These are phyloP conservation scores for Solanum sparsipilum DNA, from an alignment of 257 asterid species.

Conservation along the genomic window DNA sequence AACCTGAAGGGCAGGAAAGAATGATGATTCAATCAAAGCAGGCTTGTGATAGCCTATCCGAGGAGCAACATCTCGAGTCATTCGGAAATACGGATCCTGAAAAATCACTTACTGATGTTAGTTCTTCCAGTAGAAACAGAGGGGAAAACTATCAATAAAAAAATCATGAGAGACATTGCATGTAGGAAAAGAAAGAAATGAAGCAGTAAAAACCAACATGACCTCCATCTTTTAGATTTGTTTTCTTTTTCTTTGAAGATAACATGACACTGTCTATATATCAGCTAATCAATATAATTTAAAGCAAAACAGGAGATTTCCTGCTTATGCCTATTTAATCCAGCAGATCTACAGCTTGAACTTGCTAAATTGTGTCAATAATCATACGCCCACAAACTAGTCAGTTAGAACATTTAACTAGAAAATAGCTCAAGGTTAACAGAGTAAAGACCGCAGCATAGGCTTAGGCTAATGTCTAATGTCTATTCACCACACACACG, in stretches of 20 bases:
- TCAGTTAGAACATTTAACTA: neutral
- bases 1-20: conserved; percentile 99
- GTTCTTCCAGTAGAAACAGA: neutral
- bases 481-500: neutral
- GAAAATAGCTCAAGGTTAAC: neutral
- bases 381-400: neutral
- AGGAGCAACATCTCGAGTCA: conserved; percentile 99
- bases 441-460: neutral
- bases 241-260: neutral
- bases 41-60: conserved; percentile 86
- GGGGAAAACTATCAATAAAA: neutral
- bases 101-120: neutral
- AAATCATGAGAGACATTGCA: neutral
- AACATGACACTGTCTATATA: neutral
- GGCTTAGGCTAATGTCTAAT: neutral
- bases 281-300: neutral
- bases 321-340: neutral
- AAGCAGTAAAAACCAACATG: neutral
- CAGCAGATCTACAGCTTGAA: neutral
- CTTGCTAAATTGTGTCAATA: neutral
- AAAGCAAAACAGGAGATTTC: neutral
- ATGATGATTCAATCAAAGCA: conserved; percentile 81
- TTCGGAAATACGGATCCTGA: conserved; percentile 97
- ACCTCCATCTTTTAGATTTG: neutral
- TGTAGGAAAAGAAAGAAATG: neutral